Conservation (phyloP, 148 eudicot species). For the Rhododendron griersonianum region DNA sequence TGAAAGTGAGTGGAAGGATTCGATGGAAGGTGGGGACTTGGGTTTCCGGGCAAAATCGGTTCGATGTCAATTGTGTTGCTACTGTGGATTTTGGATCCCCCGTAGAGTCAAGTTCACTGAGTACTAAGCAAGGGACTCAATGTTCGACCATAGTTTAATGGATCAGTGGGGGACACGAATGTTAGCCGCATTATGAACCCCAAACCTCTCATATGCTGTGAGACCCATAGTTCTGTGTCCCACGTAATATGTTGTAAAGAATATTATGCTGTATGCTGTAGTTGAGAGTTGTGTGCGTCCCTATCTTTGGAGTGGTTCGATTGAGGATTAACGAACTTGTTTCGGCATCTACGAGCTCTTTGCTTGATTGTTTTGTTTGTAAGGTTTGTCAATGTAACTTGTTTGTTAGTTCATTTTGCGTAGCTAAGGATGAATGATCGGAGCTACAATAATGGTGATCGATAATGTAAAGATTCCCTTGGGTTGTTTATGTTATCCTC, state of each 20-base stretch:
- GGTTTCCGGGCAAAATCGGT: constrained; percentile 66
- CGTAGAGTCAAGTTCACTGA: constrained; percentile 36
- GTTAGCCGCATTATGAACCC: neutral
- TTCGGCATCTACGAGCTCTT: neutral
- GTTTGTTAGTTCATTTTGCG: neutral
- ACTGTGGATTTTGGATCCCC: constrained; percentile 39
- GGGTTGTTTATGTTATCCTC: neutral
- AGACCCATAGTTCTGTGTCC: neutral
- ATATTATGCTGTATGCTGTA: neutral
- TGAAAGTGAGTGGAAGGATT: constrained; percentile 55
- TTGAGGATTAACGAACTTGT: neutral
- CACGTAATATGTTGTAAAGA: neutral
- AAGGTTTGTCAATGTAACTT: neutral
- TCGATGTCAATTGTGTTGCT: constrained; percentile 56
- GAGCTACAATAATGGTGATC: neutral
- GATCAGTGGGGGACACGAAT: neutral
- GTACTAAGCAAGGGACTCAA: constrained; percentile 44
- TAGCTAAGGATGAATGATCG: neutral
- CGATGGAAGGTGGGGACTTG: constrained; percentile 85
- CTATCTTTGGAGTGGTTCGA: neutral
- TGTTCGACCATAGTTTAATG: constrained; percentile 60
- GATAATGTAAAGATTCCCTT: neutral
- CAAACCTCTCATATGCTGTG: neutral
- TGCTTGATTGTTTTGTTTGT: neutral
- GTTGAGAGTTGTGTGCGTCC: neutral